phyloP scores from a whole-genome alignment of 768 basidiomycete genomes.

The Megacollybia marginata region DNA sequence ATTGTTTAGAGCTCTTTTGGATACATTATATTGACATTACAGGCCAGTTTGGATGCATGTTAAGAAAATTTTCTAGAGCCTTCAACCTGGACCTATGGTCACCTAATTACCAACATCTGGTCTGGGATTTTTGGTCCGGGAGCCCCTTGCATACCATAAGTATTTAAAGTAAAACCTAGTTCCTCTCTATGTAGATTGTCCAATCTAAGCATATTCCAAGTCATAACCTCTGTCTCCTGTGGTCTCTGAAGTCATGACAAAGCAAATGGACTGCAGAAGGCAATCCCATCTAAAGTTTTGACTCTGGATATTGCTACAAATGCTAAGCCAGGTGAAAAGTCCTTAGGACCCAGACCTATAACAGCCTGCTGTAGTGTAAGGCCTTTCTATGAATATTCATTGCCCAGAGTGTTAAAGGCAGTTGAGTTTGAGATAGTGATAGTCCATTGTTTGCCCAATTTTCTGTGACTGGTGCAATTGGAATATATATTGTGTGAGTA shows the following conservation, averaged over 20 bases:
- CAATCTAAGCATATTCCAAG: not conserved
- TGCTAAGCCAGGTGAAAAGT: constrained; percentile 4
- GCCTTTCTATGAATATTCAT: constrained; percentile 1
- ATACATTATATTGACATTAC: too few relatives aligned
- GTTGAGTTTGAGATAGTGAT: too few relatives aligned
- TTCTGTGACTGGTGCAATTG: too few relatives aligned
- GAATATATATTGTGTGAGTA: too few relatives aligned
- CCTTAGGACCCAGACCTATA: not conserved
- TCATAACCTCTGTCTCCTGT: constrained; percentile 1
- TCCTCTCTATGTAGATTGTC: not conserved
- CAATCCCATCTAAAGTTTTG: constrained; percentile 3
- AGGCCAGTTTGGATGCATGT: too few relatives aligned
- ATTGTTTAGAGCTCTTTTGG: too few relatives aligned
- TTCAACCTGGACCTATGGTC: too few relatives aligned
- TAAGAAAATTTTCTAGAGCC: too few relatives aligned
- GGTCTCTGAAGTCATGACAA: constrained; percentile 2
- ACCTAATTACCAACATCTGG: too few relatives aligned
- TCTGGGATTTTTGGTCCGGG: too few relatives aligned
- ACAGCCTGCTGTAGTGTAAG: constrained; percentile 1
- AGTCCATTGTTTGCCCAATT: too few relatives aligned
- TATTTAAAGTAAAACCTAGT: not conserved
- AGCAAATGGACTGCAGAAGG: constrained; percentile 4
- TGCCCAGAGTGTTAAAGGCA: too few relatives aligned
- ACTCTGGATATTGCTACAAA: constrained; percentile 6
- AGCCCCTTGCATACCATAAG: constrained; percentile 6